Conservation (phyloP, 305 asterid species). For the Fraxinus paxiana region DNA sequence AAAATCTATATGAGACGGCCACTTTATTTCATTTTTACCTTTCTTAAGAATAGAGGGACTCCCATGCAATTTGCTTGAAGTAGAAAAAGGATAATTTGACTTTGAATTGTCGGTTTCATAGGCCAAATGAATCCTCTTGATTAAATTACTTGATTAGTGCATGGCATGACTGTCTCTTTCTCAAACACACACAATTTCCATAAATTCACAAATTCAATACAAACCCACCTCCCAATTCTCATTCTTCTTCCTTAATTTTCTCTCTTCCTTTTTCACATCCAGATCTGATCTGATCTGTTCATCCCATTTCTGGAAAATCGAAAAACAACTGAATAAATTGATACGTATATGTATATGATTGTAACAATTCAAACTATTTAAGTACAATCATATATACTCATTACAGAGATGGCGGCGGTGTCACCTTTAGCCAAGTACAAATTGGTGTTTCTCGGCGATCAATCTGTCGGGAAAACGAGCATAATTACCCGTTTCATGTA, state of each 20-base stretch:
- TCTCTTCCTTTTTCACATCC: conserved; percentile 18
- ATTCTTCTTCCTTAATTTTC: conserved; percentile 20
- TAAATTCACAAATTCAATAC: not conserved
- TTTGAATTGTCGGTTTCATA: not conserved
- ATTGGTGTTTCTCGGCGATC: conserved; percentile 33
- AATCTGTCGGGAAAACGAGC: conserved; percentile 31
- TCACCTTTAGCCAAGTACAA: conserved; percentile 33
- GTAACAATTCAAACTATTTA: not conserved
- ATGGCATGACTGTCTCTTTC: not conserved
- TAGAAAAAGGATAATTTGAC: not conserved
- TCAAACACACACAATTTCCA: not conserved
- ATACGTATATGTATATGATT: not conserved
- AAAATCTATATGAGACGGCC: not conserved
- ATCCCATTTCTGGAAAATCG: not conserved
- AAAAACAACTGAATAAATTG: not conserved
- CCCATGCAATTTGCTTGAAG: not conserved
- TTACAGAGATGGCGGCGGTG: conserved; percentile 25
- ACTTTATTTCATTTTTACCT: not conserved
- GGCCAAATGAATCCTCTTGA: not conserved
- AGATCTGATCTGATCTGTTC: conserved; percentile 8
- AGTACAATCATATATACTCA: not conserved
- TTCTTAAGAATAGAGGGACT: not conserved
- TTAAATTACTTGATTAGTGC: not conserved
- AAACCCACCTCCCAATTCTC: not conserved
- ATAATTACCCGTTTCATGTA: conserved; percentile 32